Evolutionary conservation across 2,329 filamentous ascomycete genomes (phyloP), one percentile per base, ranked within the genome.

Genomic region (Rutstroemia sp.): DNA sequence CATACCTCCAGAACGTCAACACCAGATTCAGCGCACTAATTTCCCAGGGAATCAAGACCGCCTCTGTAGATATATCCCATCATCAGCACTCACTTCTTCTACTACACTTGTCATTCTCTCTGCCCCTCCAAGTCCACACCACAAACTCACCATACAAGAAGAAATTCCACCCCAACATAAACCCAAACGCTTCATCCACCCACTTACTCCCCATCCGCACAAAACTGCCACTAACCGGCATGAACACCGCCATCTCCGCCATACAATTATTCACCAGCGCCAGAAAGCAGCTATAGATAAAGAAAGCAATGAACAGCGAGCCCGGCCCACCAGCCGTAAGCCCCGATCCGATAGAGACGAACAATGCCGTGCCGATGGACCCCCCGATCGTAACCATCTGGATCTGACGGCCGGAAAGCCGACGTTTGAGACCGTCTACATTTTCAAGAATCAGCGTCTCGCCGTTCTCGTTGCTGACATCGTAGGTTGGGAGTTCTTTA

Each of bases 111-210:
- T 18, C 19, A 10, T 25, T 6, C 44, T 16, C 21, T 8, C 12
- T 5, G 4, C n/a, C 10, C 27, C 5, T 18, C 12, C 8, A 7
- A 8, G 14, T 18, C 10, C 9, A 30, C 25, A 23, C 12, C 27
- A 14, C 27, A 14, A 45, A 53, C 58, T 54, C 34, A 61, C 61
- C 80, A 65, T 85, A 84, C 30, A 85, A 81, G 79, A 82, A 86
- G 66, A 80, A 81, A 57, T 81, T 81, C 78, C 77, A 81, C 0
- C 77, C 79, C 25, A 79, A 66, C 38, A 77, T 77, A 58, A 80
- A 79, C 2, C 77, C 77, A 60, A 79, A 77, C 0, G 78, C 75
- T 54, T 79, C 77, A 58, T 80, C 78, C 18, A 80, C 74, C 58
- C 77, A 80, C 34, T 77, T 77, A 30, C 74, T 75, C 19, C 79